These are phyloP conservation scores for Lactarius sp. DNA, from an alignment of 768 basidiomycete species.

Conservation along the genomic window DNA sequence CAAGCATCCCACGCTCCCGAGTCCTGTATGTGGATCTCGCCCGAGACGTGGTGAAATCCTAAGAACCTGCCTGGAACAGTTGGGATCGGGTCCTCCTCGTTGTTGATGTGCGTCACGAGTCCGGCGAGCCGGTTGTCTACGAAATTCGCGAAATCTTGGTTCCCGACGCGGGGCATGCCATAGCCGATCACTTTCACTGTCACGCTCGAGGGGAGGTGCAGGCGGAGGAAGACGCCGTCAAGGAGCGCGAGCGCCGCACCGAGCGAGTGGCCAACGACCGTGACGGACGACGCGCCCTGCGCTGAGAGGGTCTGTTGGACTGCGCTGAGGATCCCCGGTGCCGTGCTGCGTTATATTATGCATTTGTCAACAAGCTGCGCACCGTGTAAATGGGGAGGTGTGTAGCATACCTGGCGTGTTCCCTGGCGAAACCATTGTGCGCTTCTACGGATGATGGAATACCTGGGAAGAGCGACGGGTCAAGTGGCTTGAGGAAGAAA, in stretches of 20 bases:
- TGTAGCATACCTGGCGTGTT: slow-evolving; percentile 41
- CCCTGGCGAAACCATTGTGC: slow-evolving; percentile 45
- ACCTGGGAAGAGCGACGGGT: slow-evolving; percentile 47
- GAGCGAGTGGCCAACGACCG: slow-evolving; percentile 21
- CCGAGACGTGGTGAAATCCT: slow-evolving; percentile 43
- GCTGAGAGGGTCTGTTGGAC: background rate
- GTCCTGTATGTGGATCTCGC: slow-evolving; percentile 39
- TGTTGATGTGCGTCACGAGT: slow-evolving; percentile 12
- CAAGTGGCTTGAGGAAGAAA: slow-evolving; percentile 34
- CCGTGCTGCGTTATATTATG: background rate
- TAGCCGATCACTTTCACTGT: slow-evolving; percentile 24
- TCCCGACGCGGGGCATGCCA: slow-evolving; percentile 23
- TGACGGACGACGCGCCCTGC: slow-evolving; percentile 1
- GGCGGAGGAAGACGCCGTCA: slow-evolving; percentile 28
- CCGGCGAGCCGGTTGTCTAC: slow-evolving; percentile 5
- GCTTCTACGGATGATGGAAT: slow-evolving; percentile 38
- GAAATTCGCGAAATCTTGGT: slow-evolving; percentile 13
- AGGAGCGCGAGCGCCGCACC: slow-evolving; percentile 30
- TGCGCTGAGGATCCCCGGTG: background rate
- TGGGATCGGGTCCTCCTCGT: slow-evolving; percentile 35
- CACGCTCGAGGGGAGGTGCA: slow-evolving; percentile 21
- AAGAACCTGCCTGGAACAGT: slow-evolving; percentile 35
- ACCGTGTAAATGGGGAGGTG: background rate
- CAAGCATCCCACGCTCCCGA: slow-evolving; percentile 50
- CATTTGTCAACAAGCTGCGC: background rate